Evolutionary conservation across 2,329 filamentous ascomycete species (phyloP), one percentile per base, ranked within the genome.

Genomic region (Neospermospora avenae): DNA sequence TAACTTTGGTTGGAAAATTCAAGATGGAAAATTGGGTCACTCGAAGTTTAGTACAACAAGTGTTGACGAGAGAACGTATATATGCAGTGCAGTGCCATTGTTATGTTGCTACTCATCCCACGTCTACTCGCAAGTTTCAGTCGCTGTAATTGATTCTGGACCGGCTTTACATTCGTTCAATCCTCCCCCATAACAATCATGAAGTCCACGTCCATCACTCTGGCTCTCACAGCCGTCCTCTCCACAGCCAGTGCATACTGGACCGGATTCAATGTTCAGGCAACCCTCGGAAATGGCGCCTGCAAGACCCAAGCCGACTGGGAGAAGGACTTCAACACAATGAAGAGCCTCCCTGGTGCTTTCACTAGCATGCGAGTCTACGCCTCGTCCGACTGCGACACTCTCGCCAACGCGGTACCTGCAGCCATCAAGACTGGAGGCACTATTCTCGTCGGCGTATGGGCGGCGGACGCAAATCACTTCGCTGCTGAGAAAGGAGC

Each of bases 271-370:
- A 78, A 77, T 63, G 68, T 75, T 13, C 74, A 71, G 52, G 75
- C 76, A 20, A 76, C 71, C 58, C 74, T 74, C 56, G 73, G 68
- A 51, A 78, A 82, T 62, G 78, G 83, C 25, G 75, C 75, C 56
- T 96, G 91, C 81, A 95, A 93, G 74, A 77, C 80, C 6, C 77
- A 81, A 58, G 74, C 78, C 1, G 78, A 90, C 67, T 81, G 95
- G 58, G 77, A 83, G 61, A 72, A 77, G n/a, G 90, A 96, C 69
- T 83, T 95, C 68, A 75, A 77, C 16, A 75, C 75, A 52, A 77
- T 84, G 52, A 73, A 74, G 60, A 66, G 64, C 16, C 70, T 75
- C 25, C 81, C 82, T 10, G 81, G 81, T 61, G 75, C 74, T 65
- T 86, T 85, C 77, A 82, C 79, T 68, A 77, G 81, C 60, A 80